Base-by-base conservation (phyloP, 371 early-diverging fungal genomes). In the Rhizopus arrhizus region DNA sequence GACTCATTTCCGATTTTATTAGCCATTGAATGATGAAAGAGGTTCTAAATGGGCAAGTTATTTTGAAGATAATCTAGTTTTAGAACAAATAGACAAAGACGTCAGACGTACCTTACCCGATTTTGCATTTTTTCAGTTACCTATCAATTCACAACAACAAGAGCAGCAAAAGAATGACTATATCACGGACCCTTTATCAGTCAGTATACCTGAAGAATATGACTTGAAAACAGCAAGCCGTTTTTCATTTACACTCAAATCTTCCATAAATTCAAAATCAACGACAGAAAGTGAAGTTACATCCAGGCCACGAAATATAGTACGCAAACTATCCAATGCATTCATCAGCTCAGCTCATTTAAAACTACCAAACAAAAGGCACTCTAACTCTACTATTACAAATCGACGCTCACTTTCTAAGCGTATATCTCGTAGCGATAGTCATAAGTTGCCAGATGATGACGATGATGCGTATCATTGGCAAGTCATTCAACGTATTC, bases 71-170 rank as follows among this genome's bases (percentile, higher is more conserved):
- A 85, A 85, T 58, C 58, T 62, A 22, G 80, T 82, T 34, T 60
- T 90, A 45, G 92, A 91, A 47, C 92, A 92, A 68, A 92, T 94
- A 28, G 91, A 92, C 70, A 91, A 89, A 66, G 94, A 94, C 67
- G 86, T 91, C 9, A 62, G 91, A 51, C 80, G 94, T 31, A 94
- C 94, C 6, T 69, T 91, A 58, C 90, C 92, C 3, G 94, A 93
- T 65, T 80, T 92, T 61, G 86, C 88, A 3, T 91, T 92, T 65
- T 92, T 93, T 59, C 94, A 91, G 61, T 70, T 72, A 9, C 84
- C 81, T 8, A 83, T 90, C 28, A 38, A 35, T 1, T 31, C 41
- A 34, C 48, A 46, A 53, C 10, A 46, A 42, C 42, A 28, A 34
- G 43, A 59, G 31, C 12, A 42, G 10, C 33, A 58, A 6, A 43